Conservation (phyloP, 2,329 filamentous ascomycete species). For the Sporothrix humicola region DNA sequence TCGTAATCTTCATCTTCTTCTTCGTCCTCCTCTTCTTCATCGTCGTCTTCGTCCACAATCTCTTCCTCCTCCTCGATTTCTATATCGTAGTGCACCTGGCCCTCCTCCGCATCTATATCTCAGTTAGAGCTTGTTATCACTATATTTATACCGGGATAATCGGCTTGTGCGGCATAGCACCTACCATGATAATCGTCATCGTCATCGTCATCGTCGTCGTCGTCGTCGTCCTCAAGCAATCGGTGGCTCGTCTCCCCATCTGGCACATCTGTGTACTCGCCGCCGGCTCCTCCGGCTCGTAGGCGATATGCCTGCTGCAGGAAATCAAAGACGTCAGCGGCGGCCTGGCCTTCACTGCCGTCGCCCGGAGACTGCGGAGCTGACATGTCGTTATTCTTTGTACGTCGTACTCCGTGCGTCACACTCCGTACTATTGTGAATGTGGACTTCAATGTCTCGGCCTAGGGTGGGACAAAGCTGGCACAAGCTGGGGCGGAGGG, state of each 20-base stretch:
- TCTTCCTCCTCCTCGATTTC: slow-evolving; percentile 34
- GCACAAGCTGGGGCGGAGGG: not conserved
- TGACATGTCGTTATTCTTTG: slow-evolving; percentile 22
- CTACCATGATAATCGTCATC: slow-evolving; percentile 29
- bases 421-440: no score
- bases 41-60: slow-evolving; percentile 35
- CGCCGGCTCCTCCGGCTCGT: slow-evolving; percentile 6
- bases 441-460: not conserved
- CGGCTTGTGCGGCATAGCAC: not conserved
- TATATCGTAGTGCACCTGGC: slow-evolving; percentile 34
- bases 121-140: not conserved
- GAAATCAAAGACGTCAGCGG: slow-evolving; percentile 21
- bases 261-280: slow-evolving; percentile 15
- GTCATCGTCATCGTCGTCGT: slow-evolving; percentile 37
- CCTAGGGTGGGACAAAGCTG: slow-evolving; percentile 21
- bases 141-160: not conserved
- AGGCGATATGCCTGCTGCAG: slow-evolving; percentile 16
- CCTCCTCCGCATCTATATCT: slow-evolving; percentile 35
- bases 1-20: slow-evolving; percentile 41
- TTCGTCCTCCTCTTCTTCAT: slow-evolving; percentile 29
- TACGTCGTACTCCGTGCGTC: not conserved
- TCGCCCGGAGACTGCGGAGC: slow-evolving; percentile 25
- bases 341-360: not conserved
- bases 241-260: not conserved
- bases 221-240: slow-evolving; percentile 38